A percentile compares a stretch with the other conserved stretches of the same genome.
These are phyloP conservation scores for Globisporangium ultimum DNA, from an alignment of 352 stramenopile species.

Conservation along the genomic window DNA sequence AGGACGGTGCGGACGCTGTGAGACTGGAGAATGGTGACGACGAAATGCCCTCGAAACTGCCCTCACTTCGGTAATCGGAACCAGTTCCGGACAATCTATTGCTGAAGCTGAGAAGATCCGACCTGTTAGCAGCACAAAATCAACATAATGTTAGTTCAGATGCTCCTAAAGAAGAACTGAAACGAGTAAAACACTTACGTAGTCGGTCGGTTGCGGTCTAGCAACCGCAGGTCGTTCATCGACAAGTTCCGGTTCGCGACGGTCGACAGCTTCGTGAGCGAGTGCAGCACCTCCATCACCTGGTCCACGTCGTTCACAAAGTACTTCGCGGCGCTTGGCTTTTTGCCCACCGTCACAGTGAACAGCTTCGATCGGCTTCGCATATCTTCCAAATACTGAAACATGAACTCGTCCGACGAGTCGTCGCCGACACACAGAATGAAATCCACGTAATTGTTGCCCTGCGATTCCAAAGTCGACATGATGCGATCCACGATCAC, in stretches of 20 bases:
- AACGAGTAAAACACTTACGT: slow-evolving; percentile 29
- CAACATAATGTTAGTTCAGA: neutral
- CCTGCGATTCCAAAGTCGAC: slow-evolving; percentile 81
- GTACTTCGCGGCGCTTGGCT: slow-evolving; percentile 95
- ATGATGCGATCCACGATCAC: slow-evolving; percentile 96
- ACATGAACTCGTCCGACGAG: slow-evolving; percentile 98
- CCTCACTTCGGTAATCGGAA: slow-evolving; percentile 44
- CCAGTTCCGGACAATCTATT: slow-evolving; percentile 19
- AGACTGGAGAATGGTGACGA: slow-evolving; percentile 33
- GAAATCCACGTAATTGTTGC: slow-evolving; percentile 91
- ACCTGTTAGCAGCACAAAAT: slow-evolving; percentile 13
- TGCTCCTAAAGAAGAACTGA: neutral
- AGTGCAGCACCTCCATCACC: slow-evolving; percentile 92
- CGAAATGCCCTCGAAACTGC: slow-evolving; percentile 40
- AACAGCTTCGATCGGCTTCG: slow-evolving; percentile 80
- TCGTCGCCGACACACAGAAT: slow-evolving; percentile 97
- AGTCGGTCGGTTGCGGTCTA: slow-evolving; percentile 50
- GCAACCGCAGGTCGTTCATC: slow-evolving; percentile 77
- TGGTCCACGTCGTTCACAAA: slow-evolving; percentile 98
- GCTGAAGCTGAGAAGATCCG: slow-evolving; percentile 26
- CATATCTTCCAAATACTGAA: slow-evolving; percentile 80
- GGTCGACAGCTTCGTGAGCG: slow-evolving; percentile 83
- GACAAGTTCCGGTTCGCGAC: slow-evolving; percentile 81
- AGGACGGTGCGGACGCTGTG: slow-evolving; percentile 21
- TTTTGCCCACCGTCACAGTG: slow-evolving; percentile 98